phyloP scores from a whole-genome alignment of 2,329 filamentous ascomycete genomes.

The Phaeosphaeria sp. region DNA sequence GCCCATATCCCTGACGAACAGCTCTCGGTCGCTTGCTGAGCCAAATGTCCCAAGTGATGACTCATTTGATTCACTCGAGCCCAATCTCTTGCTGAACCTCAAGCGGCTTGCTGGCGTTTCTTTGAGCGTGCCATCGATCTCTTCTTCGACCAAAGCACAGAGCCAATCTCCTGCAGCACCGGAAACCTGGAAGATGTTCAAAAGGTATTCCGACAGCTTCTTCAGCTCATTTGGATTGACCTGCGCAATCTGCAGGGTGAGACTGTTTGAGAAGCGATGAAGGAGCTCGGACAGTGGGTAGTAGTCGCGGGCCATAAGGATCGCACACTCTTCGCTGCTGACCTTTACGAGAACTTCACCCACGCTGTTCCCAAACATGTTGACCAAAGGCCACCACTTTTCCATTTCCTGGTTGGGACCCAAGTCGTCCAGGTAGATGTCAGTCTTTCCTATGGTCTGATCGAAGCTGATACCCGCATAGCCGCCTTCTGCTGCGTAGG shows the following conservation, averaged over 20 bases:
- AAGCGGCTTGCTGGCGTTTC: constrained; percentile 73
- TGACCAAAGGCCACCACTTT: constrained; percentile 82
- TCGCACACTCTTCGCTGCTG: constrained; percentile 85
- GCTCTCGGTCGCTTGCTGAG: constrained; percentile 67
- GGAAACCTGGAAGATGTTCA: constrained; percentile 96
- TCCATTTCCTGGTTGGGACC: constrained; percentile 80
- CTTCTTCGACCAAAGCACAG: constrained; percentile 90
- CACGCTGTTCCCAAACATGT: constrained; percentile 76
- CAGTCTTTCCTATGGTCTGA: constrained; percentile 72
- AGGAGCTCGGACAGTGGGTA: constrained; percentile 80
- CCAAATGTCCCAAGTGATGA: constrained; percentile 47
- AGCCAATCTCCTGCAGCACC: constrained; percentile 87
- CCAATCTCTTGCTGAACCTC: constrained; percentile 73
- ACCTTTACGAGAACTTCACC: constrained; percentile 86
- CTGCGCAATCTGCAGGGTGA: constrained; percentile 84
- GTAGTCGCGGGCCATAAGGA: constrained; percentile 87
- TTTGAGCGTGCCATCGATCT: constrained; percentile 91
- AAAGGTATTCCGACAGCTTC: constrained; percentile 80
- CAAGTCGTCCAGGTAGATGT: constrained; percentile 79
- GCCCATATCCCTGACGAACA: constrained; percentile 77
- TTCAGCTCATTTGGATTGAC: constrained; percentile 79
- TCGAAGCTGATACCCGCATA: constrained; percentile 57
- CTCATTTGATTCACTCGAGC: constrained; percentile 72
- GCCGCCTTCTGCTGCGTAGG: constrained; percentile 48
- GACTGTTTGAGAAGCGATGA: constrained; percentile 80